Conservation (phyloP, 129 eudicot species). For the Ambrosia artemisiifolia region DNA sequence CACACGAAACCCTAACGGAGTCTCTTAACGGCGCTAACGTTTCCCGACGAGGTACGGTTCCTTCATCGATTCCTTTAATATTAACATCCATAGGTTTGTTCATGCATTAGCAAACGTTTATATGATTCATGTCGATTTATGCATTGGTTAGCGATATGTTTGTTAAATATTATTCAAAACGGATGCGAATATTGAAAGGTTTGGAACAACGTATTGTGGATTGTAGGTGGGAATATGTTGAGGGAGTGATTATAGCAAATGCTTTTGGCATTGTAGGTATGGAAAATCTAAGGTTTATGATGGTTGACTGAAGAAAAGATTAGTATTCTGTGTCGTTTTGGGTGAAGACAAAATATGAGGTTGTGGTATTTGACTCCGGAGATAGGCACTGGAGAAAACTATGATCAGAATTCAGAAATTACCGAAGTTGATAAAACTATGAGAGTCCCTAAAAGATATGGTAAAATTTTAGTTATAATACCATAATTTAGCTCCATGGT, state of each 20-base stretch:
- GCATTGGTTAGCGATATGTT: not conserved
- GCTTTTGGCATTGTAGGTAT: conserved; percentile 14
- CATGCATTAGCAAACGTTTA: conserved; percentile 1
- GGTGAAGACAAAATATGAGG: conserved; percentile 11
- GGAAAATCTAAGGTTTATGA: conserved; percentile 16
- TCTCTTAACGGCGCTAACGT: conserved; percentile 11
- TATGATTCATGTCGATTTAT: not conserved
- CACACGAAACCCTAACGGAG: conserved; percentile 25
- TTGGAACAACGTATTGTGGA: conserved; percentile 8
- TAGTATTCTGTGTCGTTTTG: conserved; percentile 2
- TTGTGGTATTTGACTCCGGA: not conserved
- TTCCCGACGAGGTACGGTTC: conserved; percentile 18
- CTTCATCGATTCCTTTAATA: not conserved
- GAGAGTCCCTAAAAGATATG: no score
- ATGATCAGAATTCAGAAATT: no score
- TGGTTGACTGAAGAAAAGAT: conserved; percentile 10
- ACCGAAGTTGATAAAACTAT: not conserved
- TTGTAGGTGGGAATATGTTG: conserved; percentile 13
- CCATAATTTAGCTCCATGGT: no score
- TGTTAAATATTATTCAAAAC: not conserved
- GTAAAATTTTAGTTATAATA: no score
- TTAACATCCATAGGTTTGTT: not conserved
- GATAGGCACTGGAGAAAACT: not conserved
- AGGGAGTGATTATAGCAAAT: conserved; percentile 10
- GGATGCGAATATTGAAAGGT: not conserved